These are phyloP conservation scores for Saxophila tyrrhenica DNA, from an alignment of 495 filamentous ascomycete species.

Conservation along the genomic window DNA sequence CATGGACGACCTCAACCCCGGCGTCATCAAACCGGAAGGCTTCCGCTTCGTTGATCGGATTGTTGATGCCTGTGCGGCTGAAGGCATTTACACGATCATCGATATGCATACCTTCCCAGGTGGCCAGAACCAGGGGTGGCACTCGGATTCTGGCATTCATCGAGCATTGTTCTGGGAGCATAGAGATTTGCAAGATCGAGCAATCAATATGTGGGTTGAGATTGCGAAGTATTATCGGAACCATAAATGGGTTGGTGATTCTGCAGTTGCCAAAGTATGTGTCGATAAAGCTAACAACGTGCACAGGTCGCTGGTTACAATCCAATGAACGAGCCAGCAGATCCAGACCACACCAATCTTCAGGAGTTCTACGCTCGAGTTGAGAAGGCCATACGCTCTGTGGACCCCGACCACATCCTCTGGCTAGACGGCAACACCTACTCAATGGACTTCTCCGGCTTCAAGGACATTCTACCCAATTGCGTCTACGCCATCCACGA, in stretches of 20 bases:
- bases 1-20: conserved; percentile 50
- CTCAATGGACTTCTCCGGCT: conserved; percentile 43
- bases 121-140: conserved; percentile 56
- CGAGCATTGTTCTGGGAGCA: conserved; percentile 53
- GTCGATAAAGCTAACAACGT: not conserved
- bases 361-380: conserved; percentile 45
- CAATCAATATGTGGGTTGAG: conserved; percentile 48
- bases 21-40: conserved; percentile 43
- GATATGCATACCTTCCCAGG: conserved; percentile 56
- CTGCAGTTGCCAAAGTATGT: not conserved
- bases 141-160: conserved; percentile 43
- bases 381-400: conserved; percentile 45
- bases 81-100: conserved; percentile 42
- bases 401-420: conserved; percentile 52
- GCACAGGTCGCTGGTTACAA: conserved; percentile 50
- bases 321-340: conserved; percentile 53
- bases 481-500: conserved; percentile 52
- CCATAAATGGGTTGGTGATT: conserved; percentile 30
- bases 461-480: conserved; percentile 39
- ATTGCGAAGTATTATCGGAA: conserved; percentile 44
- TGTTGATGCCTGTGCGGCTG: conserved; percentile 43
- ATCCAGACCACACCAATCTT: conserved; percentile 44
- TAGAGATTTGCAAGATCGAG: conserved; percentile 49
- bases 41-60: conserved; percentile 51
- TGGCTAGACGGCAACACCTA: conserved; percentile 58